phyloP scores from a whole-genome alignment of 2,329 filamentous ascomycete species.

The Chaetomium olivaceum region DNA sequence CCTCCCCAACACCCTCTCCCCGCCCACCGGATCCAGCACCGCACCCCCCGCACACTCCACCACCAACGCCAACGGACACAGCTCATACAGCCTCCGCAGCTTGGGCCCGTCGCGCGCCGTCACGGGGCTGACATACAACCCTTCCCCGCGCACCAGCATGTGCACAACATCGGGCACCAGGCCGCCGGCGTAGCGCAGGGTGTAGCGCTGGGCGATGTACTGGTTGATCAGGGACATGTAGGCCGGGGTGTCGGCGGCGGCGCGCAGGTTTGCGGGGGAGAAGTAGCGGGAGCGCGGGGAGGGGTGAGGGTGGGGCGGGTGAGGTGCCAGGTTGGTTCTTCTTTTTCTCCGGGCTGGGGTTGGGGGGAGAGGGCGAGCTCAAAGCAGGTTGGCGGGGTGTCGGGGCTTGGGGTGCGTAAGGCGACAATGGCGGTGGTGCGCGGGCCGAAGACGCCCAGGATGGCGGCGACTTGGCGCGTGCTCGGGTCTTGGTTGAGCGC shows the following conservation, averaged over 20 bases:
- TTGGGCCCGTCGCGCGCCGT: conserved; percentile 55
- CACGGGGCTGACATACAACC: conserved; percentile 61
- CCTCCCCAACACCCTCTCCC: conserved; percentile 44
- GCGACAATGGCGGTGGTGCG: conserved; percentile 52
- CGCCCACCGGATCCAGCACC: conserved; percentile 53
- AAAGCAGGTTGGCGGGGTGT: conserved; percentile 43
- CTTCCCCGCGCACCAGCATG: conserved; percentile 60
- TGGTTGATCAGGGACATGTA: conserved; percentile 53
- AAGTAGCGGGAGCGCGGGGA: conserved; percentile 57
- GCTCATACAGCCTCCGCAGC: conserved; percentile 59
- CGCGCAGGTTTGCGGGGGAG: conserved; percentile 61
- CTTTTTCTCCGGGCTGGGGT: background rate
- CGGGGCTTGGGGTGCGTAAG: conserved; percentile 45
- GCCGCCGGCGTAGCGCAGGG: conserved; percentile 61
- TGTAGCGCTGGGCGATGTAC: conserved; percentile 57
- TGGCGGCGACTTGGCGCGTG: conserved; percentile 48
- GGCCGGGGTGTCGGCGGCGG: conserved; percentile 50
- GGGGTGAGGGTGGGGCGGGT: conserved; percentile 44
- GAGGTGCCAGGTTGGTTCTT: conserved; percentile 39
- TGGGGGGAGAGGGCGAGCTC: conserved; percentile 49
- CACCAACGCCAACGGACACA: conserved; percentile 60
- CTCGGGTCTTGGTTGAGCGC: conserved; percentile 46
- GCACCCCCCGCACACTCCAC: conserved; percentile 60
- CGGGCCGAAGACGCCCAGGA: conserved; percentile 57
- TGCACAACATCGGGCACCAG: conserved; percentile 63